Percentiles rank a stretch among this genome's conserved stretches.
Conservation (phyloP, 2,329 filamentous ascomycete genomes). For the Trichoderma endophyticum region DNA sequence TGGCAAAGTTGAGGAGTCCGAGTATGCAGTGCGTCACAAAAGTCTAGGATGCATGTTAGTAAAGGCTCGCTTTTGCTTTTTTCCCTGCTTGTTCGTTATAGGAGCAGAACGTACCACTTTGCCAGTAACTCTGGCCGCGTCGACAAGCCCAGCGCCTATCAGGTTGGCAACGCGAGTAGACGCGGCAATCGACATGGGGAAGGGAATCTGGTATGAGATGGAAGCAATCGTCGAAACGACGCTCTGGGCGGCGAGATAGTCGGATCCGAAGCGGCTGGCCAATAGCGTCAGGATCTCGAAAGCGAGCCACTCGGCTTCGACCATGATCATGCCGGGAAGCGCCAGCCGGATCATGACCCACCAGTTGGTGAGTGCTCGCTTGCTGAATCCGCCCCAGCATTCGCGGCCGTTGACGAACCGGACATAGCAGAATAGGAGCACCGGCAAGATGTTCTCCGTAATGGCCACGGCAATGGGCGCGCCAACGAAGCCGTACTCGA, state of each 20-base stretch:
- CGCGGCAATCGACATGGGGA: conserved; percentile 83
- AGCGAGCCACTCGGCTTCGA: conserved; percentile 87
- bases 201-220: conserved; percentile 87
- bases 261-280: conserved; percentile 73
- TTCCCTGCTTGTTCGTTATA: background rate
- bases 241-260: conserved; percentile 81
- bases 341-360: conserved; percentile 79
- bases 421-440: conserved; percentile 76
- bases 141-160: conserved; percentile 80
- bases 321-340: conserved; percentile 87
- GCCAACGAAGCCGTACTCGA: conserved; percentile 69
- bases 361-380: conserved; percentile 71
- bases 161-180: conserved; percentile 89
- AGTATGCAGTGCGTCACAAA: conserved; percentile 65
- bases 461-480: conserved; percentile 78
- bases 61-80: background rate
- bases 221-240: conserved; percentile 75
- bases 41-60: conserved; percentile 36
- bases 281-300: conserved; percentile 90
- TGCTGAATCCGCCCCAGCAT: conserved; percentile 81
- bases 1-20: conserved; percentile 72
- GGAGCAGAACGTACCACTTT: conserved; percentile 56
- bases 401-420: conserved; percentile 68
- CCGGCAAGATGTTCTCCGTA: conserved; percentile 72
- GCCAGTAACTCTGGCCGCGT: conserved; percentile 76